Conservation (phyloP, 495 filamentous ascomycete genomes). For the Sporormia fimetaria region DNA sequence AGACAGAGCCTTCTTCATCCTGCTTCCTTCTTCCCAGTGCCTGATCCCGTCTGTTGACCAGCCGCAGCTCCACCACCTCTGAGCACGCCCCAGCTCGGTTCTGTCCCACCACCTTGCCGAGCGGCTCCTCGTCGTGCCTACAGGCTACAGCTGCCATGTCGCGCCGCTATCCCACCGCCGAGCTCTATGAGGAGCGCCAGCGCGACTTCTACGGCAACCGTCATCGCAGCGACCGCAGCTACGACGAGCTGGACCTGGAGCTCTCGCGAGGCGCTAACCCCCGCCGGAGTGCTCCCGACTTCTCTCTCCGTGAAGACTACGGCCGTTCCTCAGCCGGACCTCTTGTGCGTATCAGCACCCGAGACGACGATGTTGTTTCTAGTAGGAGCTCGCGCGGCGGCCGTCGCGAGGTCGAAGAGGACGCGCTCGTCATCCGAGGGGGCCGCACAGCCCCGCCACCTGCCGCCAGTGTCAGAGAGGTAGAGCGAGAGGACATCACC, state of each 20-base stretch:
- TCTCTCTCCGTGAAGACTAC: slow-evolving; percentile 44
- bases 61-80: background rate
- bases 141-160: slow-evolving; percentile 15
- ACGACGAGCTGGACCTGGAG: slow-evolving; percentile 34
- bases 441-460: slow-evolving; percentile 17
- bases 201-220: slow-evolving; percentile 35
- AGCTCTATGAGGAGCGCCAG: slow-evolving; percentile 39
- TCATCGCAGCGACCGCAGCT: slow-evolving; percentile 25
- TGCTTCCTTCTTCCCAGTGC: slow-evolving; percentile 1
- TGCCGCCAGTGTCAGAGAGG: slow-evolving; percentile 18
- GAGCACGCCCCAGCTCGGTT: background rate
- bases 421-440: slow-evolving; percentile 22
- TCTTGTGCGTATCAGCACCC: no score
- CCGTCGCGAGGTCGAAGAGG: slow-evolving; percentile 26
- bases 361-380: no score
- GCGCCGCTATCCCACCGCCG: slow-evolving; percentile 31
- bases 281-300: slow-evolving; percentile 38
- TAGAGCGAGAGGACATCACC: slow-evolving; percentile 34
- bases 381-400: slow-evolving; percentile 18
- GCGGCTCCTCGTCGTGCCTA: background rate
- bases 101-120: background rate
- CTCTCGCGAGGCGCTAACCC: slow-evolving; percentile 21
- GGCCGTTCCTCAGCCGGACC: slow-evolving; percentile 33
- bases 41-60: slow-evolving; percentile 6
- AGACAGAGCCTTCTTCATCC: background rate